Conservation (phyloP, 1,284 basidiomycete species). For the Caloboletus firmus region DNA sequence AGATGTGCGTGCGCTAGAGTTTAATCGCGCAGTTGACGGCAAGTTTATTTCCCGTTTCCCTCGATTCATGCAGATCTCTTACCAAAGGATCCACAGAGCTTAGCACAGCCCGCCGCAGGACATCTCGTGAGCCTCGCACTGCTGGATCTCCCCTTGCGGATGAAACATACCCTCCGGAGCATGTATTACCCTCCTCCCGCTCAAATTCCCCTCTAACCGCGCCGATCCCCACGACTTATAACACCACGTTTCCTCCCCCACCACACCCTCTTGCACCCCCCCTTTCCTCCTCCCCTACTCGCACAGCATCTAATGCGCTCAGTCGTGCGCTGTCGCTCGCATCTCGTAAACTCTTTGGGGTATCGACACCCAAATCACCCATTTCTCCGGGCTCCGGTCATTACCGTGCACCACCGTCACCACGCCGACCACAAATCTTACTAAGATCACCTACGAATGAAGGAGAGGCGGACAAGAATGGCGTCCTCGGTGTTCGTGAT, state of each 20-base stretch:
- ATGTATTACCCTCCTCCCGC: slow-evolving; percentile 22
- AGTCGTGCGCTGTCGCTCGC: slow-evolving; percentile 87
- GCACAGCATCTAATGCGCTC: slow-evolving; percentile 68
- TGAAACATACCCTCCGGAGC: slow-evolving; percentile 37
- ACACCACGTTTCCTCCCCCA: slow-evolving; percentile 66
- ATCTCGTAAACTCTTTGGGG: slow-evolving; percentile 87
- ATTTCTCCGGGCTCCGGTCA: slow-evolving; percentile 40
- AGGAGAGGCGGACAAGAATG: slow-evolving; percentile 29
- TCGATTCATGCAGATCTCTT: slow-evolving; percentile 3
- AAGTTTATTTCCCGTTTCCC: slow-evolving; percentile 21
- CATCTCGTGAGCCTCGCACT: slow-evolving; percentile 52
- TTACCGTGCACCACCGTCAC: slow-evolving; percentile 47
- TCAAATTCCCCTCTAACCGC: slow-evolving; percentile 27
- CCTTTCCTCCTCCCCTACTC: slow-evolving; percentile 65
- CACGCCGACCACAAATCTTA: slow-evolving; percentile 52
- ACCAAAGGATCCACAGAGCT: slow-evolving; percentile 51
- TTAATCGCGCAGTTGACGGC: slow-evolving; percentile 78
- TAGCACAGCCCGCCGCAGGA: slow-evolving; percentile 54
- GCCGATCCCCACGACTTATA: slow-evolving; percentile 31
- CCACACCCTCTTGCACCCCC: slow-evolving; percentile 46
- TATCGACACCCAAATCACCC: slow-evolving; percentile 42
- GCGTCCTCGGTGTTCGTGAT: slow-evolving; percentile 48
- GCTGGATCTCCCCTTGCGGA: slow-evolving; percentile 48
- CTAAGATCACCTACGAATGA: slow-evolving; percentile 39
- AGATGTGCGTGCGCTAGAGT: slow-evolving; percentile 72